Evolutionary conservation across 345 rosid species (phyloP).

Genomic region (Eucalyptus shirleyi): DNA sequence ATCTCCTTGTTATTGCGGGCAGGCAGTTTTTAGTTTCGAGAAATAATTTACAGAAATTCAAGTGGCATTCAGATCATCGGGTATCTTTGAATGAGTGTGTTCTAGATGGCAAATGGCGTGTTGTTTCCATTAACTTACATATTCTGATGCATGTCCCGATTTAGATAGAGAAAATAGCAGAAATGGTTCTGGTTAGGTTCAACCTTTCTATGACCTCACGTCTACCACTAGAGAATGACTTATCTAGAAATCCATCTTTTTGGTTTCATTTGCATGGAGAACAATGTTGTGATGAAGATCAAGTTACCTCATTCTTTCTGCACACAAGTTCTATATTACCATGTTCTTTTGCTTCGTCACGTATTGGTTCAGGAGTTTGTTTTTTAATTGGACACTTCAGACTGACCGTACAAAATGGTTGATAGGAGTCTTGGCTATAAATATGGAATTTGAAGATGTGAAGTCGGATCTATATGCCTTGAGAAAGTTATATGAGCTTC

Average conservation of each 20-base stretch:
- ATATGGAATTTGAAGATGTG: not conserved
- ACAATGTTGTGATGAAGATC: not conserved
- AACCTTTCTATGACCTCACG: not conserved
- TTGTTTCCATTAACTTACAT: not conserved
- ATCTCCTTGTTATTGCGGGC: not conserved
- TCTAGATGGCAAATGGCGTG: not conserved
- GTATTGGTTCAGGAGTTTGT: not conserved
- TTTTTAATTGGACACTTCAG: not conserved
- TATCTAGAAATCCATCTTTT: not conserved
- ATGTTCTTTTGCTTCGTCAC: not conserved
- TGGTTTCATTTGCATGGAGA: not conserved
- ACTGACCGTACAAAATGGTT: not conserved
- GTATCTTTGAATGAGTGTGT: not conserved
- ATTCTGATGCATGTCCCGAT: not conserved
- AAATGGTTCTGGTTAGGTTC: not conserved
- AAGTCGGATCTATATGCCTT: conserved; percentile 32
- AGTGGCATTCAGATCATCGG: not conserved
- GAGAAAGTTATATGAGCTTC: conserved; percentile 29
- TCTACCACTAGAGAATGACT: not conserved
- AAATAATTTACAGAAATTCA: not conserved
- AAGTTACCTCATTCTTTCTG: not conserved
- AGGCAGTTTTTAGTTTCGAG: not conserved
- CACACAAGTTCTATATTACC: not conserved
- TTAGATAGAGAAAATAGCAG: not conserved
- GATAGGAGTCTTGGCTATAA: not conserved